Base-by-base conservation (phyloP, 257 asterid species). In the Solanum ossicruentum region DNA sequence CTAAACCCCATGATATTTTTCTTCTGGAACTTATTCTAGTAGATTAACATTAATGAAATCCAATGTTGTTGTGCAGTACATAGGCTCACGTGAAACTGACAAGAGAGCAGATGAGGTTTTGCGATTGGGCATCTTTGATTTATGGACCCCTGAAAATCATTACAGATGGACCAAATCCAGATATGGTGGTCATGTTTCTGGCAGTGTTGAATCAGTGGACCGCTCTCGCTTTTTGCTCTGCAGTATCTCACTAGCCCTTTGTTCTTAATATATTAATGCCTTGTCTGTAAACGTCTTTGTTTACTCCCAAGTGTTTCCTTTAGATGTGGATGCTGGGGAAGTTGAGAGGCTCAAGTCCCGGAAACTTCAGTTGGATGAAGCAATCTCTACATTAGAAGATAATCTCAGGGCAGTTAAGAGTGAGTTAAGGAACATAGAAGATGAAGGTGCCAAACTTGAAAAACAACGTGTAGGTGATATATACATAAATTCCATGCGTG, bases 91-190 rank as follows among this genome's bases (percentile, higher is more conserved):
- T 86, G 97, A 92, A 88, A 92, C 97, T 43, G 95, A 96, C 72
- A 91, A 91, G 85, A 93, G 91, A 87, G 98, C 99, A 88, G 94
- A 92, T 80, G 88, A 85, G 87, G 97, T 90, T 85, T 87, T 54
- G 26, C 85, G 87, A 78, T 84, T 93, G 90, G 95, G 95, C 71
- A 88, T 96, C 83, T 88, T 85, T 95, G 95, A 93, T 87, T 80
- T 95, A 36, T 96, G 99, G 99, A 96, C 99, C 65, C 99, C 99
- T 49, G 97, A 95, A 79, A 95, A 91, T 88, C 98, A 95, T 87
- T 96, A 94, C 84, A 91, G 88, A 60, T 96, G 99, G 99, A 81
- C 63, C 72, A 89, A 83, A 84, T 96, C 99, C 55, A 93, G 98
- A 87, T 96, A 96, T 77, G 97, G 95, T 86, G 89, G 85, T 89